These are phyloP conservation scores for Botrytis medusae DNA, from an alignment of 2,329 filamentous ascomycete species.

Conservation along the genomic window DNA sequence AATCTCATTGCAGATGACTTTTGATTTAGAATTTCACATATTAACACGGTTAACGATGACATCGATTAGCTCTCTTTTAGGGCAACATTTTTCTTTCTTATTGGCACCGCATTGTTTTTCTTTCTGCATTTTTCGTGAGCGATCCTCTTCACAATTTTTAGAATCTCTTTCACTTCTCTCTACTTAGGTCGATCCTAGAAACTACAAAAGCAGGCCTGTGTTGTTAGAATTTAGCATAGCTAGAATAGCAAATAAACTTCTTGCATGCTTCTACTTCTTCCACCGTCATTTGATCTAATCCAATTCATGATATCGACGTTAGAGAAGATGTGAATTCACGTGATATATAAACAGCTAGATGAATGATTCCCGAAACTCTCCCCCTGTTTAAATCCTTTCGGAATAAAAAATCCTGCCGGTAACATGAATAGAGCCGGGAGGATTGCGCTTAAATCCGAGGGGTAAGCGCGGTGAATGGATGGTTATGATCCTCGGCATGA, in stretches of 20 bases:
- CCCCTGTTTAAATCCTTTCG: neutral
- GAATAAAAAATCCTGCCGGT: conserved; percentile 5
- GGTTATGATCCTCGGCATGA: neutral
- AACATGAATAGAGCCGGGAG: neutral
- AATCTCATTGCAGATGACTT: neutral
- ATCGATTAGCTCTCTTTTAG: neutral
- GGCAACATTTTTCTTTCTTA: neutral
- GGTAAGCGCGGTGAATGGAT: neutral
- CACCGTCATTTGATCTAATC: neutral
- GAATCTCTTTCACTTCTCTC: neutral
- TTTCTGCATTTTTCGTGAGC: neutral
- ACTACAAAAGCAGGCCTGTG: neutral
- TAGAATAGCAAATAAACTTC: neutral
- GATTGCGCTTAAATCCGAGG: neutral
- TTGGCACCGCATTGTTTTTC: neutral
- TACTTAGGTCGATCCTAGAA: neutral
- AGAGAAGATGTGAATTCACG: neutral
- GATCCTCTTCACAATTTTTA: neutral
- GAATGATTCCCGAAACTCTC: neutral
- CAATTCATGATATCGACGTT: neutral
- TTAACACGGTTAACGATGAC: neutral
- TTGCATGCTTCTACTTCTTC: neutral
- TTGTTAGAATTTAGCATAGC: neutral
- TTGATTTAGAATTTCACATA: neutral
- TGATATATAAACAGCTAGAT: neutral